phyloP scores from a whole-genome alignment of 306 rosid species.

The Pterocarpus macrocarpus region DNA sequence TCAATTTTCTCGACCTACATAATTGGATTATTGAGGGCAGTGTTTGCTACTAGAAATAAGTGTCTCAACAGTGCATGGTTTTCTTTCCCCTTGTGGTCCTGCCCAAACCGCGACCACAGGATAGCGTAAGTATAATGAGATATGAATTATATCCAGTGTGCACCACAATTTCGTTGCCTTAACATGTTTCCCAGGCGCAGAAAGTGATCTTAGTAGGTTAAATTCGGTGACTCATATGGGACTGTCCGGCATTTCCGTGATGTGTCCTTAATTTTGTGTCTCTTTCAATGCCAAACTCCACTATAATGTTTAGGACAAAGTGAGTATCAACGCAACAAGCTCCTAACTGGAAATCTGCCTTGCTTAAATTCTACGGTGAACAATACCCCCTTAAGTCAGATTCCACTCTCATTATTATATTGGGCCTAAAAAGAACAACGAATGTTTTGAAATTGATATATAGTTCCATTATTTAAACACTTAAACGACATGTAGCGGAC shows the following conservation, averaged over 20 bases:
- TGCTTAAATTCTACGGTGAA: background rate
- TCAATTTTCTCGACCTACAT: constrained; percentile 27
- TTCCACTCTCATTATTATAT: background rate
- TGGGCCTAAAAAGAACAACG: background rate
- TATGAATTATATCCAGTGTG: constrained; percentile 51
- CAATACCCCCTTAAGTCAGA: no score
- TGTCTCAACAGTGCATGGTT: constrained; percentile 43
- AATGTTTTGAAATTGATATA: constrained; percentile 4
- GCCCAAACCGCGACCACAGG: constrained; percentile 57
- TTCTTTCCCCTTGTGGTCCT: constrained; percentile 61
- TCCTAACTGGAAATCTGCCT: background rate
- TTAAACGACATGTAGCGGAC: no score
- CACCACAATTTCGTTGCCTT: constrained; percentile 49
- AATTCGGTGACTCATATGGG: constrained; percentile 35
- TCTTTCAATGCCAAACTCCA: constrained; percentile 14
- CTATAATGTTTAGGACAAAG: background rate
- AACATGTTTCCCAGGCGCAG: constrained; percentile 45
- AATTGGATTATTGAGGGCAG: background rate
- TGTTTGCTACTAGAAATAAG: constrained; percentile 40
- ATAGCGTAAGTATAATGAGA: constrained; percentile 38
- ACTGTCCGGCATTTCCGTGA: constrained; percentile 21
- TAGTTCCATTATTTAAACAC: no score
- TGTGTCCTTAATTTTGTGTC: constrained; percentile 27
- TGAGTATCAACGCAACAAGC: no score
- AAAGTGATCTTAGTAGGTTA: constrained; percentile 44